Base-by-base conservation (phyloP, 169 alveolate species). In the Blepharisma undulans region DNA sequence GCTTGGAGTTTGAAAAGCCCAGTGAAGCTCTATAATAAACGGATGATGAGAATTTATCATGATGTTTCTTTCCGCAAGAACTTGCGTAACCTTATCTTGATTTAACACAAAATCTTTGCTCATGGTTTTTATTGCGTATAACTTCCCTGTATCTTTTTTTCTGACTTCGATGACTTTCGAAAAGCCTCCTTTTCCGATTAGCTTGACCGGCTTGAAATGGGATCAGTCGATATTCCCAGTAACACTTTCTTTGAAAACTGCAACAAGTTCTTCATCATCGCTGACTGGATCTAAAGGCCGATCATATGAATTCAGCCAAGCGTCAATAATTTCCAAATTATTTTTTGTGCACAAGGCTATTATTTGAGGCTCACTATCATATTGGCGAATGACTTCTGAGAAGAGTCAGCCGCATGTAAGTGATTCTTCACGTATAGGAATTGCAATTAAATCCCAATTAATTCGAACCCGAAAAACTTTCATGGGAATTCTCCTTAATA, bases 101-200 rank as follows among this genome's bases (percentile, higher is more conserved):
- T 94, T 91, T 30, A 84, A 78, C 29, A 96, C 34, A 59, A 92
- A 91, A 16, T 95, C 87, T 78, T 97, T 97, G 25, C 95, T 94
- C 71, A 97, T 93, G 61, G 91, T 91, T 91, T 97, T 97, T 88
- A 97, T 90, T 25, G 98, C 98, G 88, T 92, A 95, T 25, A 95
- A 89, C 77, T 93, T 82, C 32, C 93, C 89, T 3, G 96, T 90
- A 87, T 95, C 97, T 80, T 93, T 96, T 88, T 96, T 95, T 89
- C 92, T 90, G 0, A 94, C 97, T 59, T 93, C 76, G 25, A 93
- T 85, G 7, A 96, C 98, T 85, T 95, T 86, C 2, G 74, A 27
- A 72, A 86, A 86, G 30, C 91, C 91, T 71, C 91, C 91, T 72
- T 86, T 72, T 6, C 91, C 91, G 25, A 86, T 72, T 29, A 71